Percentiles rank a stretch among this genome's conserved stretches.
Conservation (phyloP, 2,329 filamentous ascomycete species). For the Arachnomyces sp. region DNA sequence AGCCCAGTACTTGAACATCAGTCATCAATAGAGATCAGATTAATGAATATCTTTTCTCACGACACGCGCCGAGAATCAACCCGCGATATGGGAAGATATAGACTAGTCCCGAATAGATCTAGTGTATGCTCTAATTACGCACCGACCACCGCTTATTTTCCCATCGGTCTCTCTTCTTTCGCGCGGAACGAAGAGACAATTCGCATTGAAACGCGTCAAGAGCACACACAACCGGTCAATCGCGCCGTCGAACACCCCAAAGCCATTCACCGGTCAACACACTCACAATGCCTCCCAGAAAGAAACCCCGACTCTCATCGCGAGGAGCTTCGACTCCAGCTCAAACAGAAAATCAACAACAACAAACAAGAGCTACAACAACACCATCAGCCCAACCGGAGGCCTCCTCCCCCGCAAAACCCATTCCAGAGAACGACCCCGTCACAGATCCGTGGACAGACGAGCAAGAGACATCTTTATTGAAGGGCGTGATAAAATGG, state of each 20-base stretch:
- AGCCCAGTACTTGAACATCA: not conserved
- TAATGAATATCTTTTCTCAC: too few species aligned
- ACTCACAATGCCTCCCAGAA: slow-evolving; percentile 42
- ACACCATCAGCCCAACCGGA: slow-evolving; percentile 21
- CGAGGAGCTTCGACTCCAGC: slow-evolving; percentile 24
- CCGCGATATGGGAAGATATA: not conserved
- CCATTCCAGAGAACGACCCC: slow-evolving; percentile 35
- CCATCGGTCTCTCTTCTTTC: not conserved
- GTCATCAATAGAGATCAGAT: not conserved
- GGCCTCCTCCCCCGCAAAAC: slow-evolving; percentile 18
- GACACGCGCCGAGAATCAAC: not conserved
- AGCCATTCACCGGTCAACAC: too few species aligned
- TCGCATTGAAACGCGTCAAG: not conserved
- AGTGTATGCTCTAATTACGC: slow-evolving; percentile 11
- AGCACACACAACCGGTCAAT: not conserved
- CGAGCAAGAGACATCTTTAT: slow-evolving; percentile 84
- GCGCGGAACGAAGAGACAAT: slow-evolving; percentile 13
- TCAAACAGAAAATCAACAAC: slow-evolving; percentile 20
- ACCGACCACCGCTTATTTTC: slow-evolving; percentile 22
- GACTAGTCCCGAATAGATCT: slow-evolving; percentile 12
- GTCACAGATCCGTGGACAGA: slow-evolving; percentile 80
- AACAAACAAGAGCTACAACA: slow-evolving; percentile 13
- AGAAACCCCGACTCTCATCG: slow-evolving; percentile 49
- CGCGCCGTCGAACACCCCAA: too few species aligned
- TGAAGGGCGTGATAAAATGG: slow-evolving; percentile 88